Evolutionary conservation across 176 grass and related monocot genomes (phyloP).

Genomic region (Poa annua): DNA sequence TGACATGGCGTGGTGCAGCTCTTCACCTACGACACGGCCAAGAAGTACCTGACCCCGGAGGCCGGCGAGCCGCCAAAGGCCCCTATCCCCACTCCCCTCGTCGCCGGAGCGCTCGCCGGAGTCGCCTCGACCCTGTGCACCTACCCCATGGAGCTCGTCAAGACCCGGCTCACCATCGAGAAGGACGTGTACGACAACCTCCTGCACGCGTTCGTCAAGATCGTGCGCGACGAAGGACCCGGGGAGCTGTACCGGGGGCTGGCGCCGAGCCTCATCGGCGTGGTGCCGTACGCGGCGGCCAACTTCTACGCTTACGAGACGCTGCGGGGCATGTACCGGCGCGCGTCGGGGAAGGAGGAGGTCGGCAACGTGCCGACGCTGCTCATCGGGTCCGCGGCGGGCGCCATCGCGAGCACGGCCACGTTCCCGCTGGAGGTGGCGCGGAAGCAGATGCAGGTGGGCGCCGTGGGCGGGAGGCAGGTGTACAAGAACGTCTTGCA

Average conservation of each 20-base stretch:
- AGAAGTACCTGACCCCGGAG: constrained; percentile 70
- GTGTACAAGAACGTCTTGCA: constrained; percentile 79
- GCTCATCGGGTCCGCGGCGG: constrained; percentile 70
- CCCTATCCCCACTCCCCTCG: constrained; percentile 63
- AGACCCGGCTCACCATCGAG: constrained; percentile 92
- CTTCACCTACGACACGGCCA: constrained; percentile 80
- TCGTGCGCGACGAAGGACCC: constrained; percentile 62
- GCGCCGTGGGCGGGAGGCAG: constrained; percentile 70
- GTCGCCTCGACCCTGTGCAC: constrained; percentile 83
- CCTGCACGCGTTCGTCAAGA: constrained; percentile 75
- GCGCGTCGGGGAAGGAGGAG: constrained; percentile 48
- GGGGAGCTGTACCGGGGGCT: constrained; percentile 78
- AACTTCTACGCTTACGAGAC: constrained; percentile 86
- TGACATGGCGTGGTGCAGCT: constrained; percentile 44
- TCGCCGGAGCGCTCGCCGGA: constrained; percentile 81
- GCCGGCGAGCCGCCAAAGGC: constrained; percentile 51
- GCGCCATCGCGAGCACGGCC: constrained; percentile 76
- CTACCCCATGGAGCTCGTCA: constrained; percentile 86
- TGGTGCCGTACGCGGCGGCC: constrained; percentile 79
- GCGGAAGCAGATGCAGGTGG: constrained; percentile 85
- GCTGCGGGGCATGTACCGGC: constrained; percentile 60
- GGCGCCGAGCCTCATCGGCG: constrained; percentile 77
- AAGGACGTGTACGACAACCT: constrained; percentile 76
- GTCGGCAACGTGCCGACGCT: constrained; percentile 57
- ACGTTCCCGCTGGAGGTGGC: constrained; percentile 97